phyloP scores from a whole-genome alignment of 1,284 basidiomycete species.

The Amylostereum areolatum region DNA sequence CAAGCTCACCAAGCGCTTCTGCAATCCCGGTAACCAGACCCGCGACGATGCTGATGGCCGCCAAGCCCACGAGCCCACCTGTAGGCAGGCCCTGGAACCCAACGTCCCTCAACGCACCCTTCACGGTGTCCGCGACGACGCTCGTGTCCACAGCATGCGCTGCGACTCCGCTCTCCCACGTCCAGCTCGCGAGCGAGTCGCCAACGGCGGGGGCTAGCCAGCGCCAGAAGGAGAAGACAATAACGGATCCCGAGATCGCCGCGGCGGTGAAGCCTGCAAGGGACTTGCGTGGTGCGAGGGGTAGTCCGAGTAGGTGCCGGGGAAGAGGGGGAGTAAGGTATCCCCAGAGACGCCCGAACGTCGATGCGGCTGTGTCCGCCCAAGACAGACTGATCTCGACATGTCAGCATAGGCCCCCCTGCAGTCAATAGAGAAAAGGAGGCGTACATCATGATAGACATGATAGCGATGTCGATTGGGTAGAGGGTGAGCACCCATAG shows the following conservation, averaged over 20 bases:
- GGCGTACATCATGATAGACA: slow-evolving; percentile 83
- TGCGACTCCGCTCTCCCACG: slow-evolving; percentile 36
- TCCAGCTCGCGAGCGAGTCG: slow-evolving; percentile 42
- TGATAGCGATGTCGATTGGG: slow-evolving; percentile 83
- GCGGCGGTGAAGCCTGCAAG: slow-evolving; percentile 89
- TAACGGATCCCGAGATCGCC: slow-evolving; percentile 66
- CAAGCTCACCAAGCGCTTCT: slow-evolving; percentile 71
- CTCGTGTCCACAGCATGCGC: slow-evolving; percentile 12
- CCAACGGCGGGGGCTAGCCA: slow-evolving; percentile 43
- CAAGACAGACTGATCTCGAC: slow-evolving; percentile 74
- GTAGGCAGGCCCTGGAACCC: slow-evolving; percentile 14
- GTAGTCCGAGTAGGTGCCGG: slow-evolving; percentile 53
- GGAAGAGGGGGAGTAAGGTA: slow-evolving; percentile 73
- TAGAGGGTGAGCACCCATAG: slow-evolving; percentile 77
- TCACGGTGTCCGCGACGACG: slow-evolving; percentile 10
- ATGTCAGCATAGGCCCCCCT: neutral
- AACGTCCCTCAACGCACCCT: slow-evolving; percentile 2
- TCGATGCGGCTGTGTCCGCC: slow-evolving; percentile 95
- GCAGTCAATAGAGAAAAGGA: slow-evolving; percentile 3
- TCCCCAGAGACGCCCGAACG: slow-evolving; percentile 85
- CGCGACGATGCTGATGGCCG: slow-evolving; percentile 53
- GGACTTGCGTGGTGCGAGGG: slow-evolving; percentile 81
- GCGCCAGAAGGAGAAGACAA: slow-evolving; percentile 79
- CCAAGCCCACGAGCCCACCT: slow-evolving; percentile 49
- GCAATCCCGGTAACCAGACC: slow-evolving; percentile 79